These are phyloP conservation scores for Chloranthus sessilifolius DNA, from an alignment of 164 flowering plant genomes.

Conservation along the genomic window DNA sequence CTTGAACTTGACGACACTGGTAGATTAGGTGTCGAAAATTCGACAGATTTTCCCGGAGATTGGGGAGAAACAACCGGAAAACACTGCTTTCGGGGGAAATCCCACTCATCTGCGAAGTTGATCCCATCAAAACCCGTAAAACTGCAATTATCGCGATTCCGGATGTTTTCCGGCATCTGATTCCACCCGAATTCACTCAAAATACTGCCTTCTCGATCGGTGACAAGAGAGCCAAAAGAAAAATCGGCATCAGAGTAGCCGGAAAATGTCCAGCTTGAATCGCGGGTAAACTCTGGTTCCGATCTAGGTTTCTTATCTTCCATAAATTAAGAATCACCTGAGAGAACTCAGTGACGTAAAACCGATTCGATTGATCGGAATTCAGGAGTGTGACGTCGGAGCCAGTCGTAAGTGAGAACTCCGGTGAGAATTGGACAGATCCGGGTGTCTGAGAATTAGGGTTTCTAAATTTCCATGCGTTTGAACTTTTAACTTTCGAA, in stretches of 20 bases:
- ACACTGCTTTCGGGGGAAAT: conserved; percentile 1
- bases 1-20: conserved; percentile 62
- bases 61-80: not conserved
- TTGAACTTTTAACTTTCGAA: conserved; percentile 13
- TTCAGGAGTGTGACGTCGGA: conserved; percentile 3
- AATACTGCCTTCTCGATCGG: conserved; percentile 31
- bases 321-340: not conserved
- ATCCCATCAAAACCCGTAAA: conserved; percentile 16
- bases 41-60: conserved; percentile 14
- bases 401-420: not conserved
- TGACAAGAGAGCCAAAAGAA: conserved; percentile 27
- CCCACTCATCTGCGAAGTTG: conserved; percentile 1
- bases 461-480: no score
- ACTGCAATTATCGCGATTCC: not conserved
- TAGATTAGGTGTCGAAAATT: conserved; percentile 32
- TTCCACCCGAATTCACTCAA: conserved; percentile 57
- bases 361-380: not conserved
- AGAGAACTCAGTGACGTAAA: no score
- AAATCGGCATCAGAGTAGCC: conserved; percentile 1
- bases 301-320: conserved; percentile 25
- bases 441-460: no score
- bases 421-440: no score
- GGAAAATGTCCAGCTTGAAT: conserved; percentile 32
- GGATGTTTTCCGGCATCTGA: conserved; percentile 13
- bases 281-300: conserved; percentile 13